phyloP scores from a whole-genome alignment of 352 stramenopile genomes.

The Globisporangium parvum region DNA sequence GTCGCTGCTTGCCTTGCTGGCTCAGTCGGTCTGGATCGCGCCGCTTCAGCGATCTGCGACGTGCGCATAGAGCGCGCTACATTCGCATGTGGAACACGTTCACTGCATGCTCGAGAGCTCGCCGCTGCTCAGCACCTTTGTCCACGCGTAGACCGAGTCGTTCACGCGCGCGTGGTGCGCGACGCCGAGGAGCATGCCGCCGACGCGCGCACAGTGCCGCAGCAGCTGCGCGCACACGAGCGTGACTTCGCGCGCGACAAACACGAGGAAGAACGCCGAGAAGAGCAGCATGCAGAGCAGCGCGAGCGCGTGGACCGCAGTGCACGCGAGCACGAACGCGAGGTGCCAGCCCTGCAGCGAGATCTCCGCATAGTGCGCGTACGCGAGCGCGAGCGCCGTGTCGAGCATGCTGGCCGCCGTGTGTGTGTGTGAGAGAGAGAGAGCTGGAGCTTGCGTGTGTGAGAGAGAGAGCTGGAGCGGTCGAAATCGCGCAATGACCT shows the following conservation, averaged over 20 bases:
- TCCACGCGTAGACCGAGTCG: constrained; percentile 5
- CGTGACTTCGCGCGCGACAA: constrained; percentile 5
- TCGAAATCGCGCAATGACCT: too few relatives aligned
- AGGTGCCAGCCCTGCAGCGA: constrained; percentile 9
- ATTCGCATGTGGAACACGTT: background rate
- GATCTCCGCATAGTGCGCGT: constrained; percentile 6
- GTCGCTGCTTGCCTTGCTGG: background rate
- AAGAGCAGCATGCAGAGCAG: constrained; percentile 5
- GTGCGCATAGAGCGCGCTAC: too few relatives aligned
- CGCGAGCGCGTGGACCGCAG: background rate
- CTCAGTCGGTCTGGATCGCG: too few relatives aligned
- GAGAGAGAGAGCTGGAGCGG: too few relatives aligned
- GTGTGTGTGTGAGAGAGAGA: too few relatives aligned
- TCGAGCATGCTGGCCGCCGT: background rate
- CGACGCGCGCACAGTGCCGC: background rate
- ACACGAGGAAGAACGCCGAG: constrained; percentile 8
- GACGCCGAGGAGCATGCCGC: background rate
- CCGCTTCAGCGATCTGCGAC: too few relatives aligned
- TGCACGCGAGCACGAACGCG: constrained; percentile 6
- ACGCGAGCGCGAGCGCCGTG: background rate
- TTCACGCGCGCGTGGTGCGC: constrained; percentile 5
- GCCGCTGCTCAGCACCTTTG: constrained; percentile 9
- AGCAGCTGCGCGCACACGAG: background rate
- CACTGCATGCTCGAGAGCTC: constrained; percentile 9
- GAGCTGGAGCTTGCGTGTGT: too few relatives aligned